A percentile compares a stretch with the other conserved stretches of the same genome.
Conservation (phyloP, 2,329 filamentous ascomycete species). For the Fusarium subtropicale region DNA sequence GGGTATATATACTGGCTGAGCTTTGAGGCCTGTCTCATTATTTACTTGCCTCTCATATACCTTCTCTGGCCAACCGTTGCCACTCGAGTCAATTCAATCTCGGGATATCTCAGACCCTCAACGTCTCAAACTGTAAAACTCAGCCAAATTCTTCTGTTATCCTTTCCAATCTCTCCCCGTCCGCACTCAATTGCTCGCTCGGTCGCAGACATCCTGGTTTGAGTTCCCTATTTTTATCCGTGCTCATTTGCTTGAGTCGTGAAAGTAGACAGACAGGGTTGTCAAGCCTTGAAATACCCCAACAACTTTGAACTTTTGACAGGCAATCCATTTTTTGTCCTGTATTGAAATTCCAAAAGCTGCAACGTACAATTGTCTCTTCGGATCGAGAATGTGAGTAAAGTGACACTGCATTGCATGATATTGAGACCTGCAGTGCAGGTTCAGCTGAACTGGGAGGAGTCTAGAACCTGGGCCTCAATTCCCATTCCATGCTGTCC, state of each 20-base stretch:
- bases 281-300: conserved; percentile 14
- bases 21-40: conserved; percentile 20
- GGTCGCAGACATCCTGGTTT: conserved; percentile 37
- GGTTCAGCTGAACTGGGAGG: conserved; percentile 20
- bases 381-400: conserved; percentile 13
- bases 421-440: conserved; percentile 27
- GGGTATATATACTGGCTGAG: conserved; percentile 10
- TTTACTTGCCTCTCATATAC: conserved; percentile 1
- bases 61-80: conserved; percentile 5
- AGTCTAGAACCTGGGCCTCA: conserved; percentile 7
- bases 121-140: neutral
- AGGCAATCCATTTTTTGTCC: neutral
- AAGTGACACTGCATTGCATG: conserved; percentile 27
- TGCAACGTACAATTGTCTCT: conserved; percentile 9
- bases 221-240: conserved; percentile 20
- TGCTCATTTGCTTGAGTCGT: conserved; percentile 27
- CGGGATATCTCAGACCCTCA: neutral
- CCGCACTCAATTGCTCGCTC: conserved; percentile 3
- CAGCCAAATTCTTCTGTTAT: neutral
- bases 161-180: neutral
- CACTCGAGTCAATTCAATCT: neutral
- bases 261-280: conserved; percentile 22
- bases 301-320: conserved; percentile 18
- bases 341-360: conserved; percentile 7
- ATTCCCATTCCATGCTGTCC: neutral